A percentile compares a stretch with the other conserved stretches of the same genome.
phyloP scores from a whole-genome alignment of 1,284 basidiomycete genomes.

The Cryptococcus maquisensis region DNA sequence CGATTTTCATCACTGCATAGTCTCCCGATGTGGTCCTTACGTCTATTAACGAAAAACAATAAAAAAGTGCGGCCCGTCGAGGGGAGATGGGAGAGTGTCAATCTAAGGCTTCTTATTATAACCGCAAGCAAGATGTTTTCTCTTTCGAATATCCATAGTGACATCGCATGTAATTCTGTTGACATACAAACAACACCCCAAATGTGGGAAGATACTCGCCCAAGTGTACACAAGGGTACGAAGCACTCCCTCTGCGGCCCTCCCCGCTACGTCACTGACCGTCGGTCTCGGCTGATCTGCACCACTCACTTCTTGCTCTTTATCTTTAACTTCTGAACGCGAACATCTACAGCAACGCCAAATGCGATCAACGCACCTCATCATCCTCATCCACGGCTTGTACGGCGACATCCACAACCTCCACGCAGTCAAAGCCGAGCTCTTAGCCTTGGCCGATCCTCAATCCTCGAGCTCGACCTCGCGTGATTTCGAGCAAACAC shows the following conservation, averaged over 20 bases:
- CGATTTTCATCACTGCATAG: too few species aligned
- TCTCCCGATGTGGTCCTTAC: too few species aligned
- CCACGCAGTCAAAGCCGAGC: constrained; percentile 32
- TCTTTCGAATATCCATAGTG: not conserved
- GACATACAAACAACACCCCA: not conserved
- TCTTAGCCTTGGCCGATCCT: constrained; percentile 7
- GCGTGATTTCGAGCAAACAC: not conserved
- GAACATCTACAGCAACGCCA: not conserved
- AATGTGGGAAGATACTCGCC: too few species aligned
- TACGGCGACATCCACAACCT: constrained; percentile 42
- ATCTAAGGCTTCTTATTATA: too few species aligned
- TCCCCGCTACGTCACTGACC: not conserved
- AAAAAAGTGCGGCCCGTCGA: too few species aligned
- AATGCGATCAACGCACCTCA: constrained; percentile 29
- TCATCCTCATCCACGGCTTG: constrained; percentile 46
- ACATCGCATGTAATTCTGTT: not conserved
- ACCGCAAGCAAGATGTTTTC: too few species aligned
- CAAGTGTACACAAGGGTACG: too few species aligned
- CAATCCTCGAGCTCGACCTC: not conserved
- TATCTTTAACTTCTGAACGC: not conserved
- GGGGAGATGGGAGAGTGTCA: too few species aligned
- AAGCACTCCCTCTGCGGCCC: too few species aligned
- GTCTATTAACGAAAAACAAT: too few species aligned
- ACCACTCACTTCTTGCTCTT: not conserved
- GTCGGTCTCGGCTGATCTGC: not conserved